Percentiles rank a stretch among this genome's conserved stretches.
Conservation (phyloP, 2,329 filamentous ascomycete species). For the Calonectria multiphialidica region DNA sequence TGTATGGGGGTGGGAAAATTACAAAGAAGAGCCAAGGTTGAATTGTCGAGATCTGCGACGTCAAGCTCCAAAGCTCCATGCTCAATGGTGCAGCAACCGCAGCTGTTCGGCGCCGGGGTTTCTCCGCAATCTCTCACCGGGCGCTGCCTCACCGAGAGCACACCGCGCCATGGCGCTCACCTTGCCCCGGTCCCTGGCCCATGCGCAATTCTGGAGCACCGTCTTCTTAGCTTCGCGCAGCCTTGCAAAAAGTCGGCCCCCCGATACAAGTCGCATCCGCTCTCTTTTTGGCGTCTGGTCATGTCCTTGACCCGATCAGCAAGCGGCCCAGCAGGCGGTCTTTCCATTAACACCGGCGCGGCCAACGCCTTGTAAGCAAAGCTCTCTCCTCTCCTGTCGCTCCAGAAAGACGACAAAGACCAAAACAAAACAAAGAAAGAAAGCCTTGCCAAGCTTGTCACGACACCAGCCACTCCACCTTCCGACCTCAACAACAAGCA, state of each 20-base stretch:
- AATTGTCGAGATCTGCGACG: constrained; percentile 30
- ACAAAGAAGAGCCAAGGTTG: neutral
- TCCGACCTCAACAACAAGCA: constrained; percentile 2
- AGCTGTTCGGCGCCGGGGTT: constrained; percentile 42
- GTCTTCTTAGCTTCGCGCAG: constrained; percentile 27
- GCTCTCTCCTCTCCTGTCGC: constrained; percentile 27
- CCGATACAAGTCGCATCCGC: constrained; percentile 35
- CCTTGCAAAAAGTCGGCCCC: constrained; percentile 38
- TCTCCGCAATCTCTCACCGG: constrained; percentile 40
- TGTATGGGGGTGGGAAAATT: neutral
- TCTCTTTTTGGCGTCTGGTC: constrained; percentile 34
- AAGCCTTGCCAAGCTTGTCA: constrained; percentile 11
- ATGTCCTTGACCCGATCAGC: constrained; percentile 69
- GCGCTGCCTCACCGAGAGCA: constrained; percentile 27
- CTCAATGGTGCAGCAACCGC: constrained; percentile 30
- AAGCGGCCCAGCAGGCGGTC: constrained; percentile 70
- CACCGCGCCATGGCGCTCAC: constrained; percentile 28
- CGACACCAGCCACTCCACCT: constrained; percentile 17
- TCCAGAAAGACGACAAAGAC: constrained; percentile 15
- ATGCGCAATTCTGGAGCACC: constrained; percentile 35
- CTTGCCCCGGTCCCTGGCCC: constrained; percentile 30
- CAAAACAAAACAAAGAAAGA: constrained; percentile 10
- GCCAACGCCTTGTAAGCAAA: constrained; percentile 63
- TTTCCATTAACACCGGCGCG: constrained; percentile 73
- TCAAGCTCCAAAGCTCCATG: constrained; percentile 26